Percentiles rank a stretch among this genome's conserved stretches.
phyloP scores from a whole-genome alignment of 176 grass and related monocot species.

The Cenchrus fungigraminus region DNA sequence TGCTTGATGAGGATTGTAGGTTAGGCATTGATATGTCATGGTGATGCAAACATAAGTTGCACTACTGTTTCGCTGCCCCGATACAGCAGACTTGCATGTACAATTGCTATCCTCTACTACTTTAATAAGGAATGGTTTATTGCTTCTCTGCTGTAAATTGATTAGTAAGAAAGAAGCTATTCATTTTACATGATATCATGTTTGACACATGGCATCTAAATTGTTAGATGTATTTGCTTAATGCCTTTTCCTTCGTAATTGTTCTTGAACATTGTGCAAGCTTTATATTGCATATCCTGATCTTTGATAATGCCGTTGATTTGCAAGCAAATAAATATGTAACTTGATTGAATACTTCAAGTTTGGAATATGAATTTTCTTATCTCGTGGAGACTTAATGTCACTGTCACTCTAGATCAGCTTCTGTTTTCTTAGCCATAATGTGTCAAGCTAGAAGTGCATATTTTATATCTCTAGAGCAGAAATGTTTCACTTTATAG shows the following conservation, averaged over 20 bases:
- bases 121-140: conserved; percentile 11
- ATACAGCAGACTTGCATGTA: neutral
- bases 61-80: conserved; percentile 5
- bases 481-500: neutral
- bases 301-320: conserved; percentile 17
- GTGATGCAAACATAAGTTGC: neutral
- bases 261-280: neutral
- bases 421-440: neutral
- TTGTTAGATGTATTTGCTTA: neutral
- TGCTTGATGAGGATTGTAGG: conserved; percentile 11
- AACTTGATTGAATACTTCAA: neutral
- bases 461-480: neutral
- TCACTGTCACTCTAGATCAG: neutral
- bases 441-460: conserved; percentile 12
- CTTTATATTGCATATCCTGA: conserved; percentile 27
- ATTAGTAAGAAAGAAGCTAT: neutral
- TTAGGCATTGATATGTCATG: conserved; percentile 3
- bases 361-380: conserved; percentile 1
- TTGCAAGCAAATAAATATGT: neutral
- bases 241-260: neutral
- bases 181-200: conserved; percentile 19
- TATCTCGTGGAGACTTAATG: conserved; percentile 19
- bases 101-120: neutral
- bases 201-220: neutral
- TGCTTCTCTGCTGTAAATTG: neutral